Evolutionary conservation across 169 alveolate species (phyloP), one percentile per base, ranked within the genome.

Genomic region (Cystoisospora suis): DNA sequence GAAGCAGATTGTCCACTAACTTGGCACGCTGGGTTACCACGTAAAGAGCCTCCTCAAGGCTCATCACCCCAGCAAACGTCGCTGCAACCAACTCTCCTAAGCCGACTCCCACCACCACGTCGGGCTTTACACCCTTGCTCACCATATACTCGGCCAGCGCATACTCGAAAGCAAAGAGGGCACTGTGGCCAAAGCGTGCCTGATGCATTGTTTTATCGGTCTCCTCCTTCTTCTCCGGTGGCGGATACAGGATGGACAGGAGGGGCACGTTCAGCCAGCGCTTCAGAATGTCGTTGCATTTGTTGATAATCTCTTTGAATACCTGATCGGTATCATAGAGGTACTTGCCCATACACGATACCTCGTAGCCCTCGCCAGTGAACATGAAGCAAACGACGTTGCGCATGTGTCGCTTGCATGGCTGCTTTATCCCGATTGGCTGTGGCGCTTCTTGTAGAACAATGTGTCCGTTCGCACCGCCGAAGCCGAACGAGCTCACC

Each of bases 401-500:
- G 90, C 86, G 93, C 85, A 42, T 89, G 87, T 83, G 92, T 23
- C 69, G 72, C 92, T 49, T 81, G 77, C 80, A 61, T 15, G 87
- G 87, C 40, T 58, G 87, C 49, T 83, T 70, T 6, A 65, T 61
- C 5, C 59, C 69, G 32, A 46, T 77, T 40, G 46, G 61, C 69
- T 75, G 85, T 15, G 88, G 87, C 6, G 95, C 94, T 65, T 92
- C 94, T 81, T 94, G 96, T 72, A 95, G 85, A 42, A 95, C 91
- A 80, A 93, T 96, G 49, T 95, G 96, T 23, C 94, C 95, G 75
- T 95, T 95, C 34, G 96, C 92, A 12, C 96, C 96, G 45, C 96
- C 96, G 75, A 95, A 95, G 4, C 96, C 96, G 81, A 95, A 95
- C 12, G 96, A 91, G 77, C 95, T 90, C 47, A 95, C 94, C 5